Base-by-base conservation (phyloP, 176 grass and related monocot genomes). In the Ensete ventricosum region DNA sequence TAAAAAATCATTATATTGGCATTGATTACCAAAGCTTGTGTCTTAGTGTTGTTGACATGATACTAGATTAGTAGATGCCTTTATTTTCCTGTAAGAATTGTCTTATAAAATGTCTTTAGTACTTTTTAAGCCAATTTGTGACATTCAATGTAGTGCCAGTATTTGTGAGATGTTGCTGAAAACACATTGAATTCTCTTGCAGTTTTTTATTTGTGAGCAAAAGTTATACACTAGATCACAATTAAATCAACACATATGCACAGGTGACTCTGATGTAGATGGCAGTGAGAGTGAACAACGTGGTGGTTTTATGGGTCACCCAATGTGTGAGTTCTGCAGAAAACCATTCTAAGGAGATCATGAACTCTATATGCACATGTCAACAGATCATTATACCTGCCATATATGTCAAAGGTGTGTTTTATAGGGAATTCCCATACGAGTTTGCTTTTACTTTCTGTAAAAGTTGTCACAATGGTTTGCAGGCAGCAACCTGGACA, bases 131-230 rank as follows among this genome's bases (percentile, higher is more conserved):
- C 16, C 9, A 60, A n/a, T 60, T 60, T 60, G 17, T 7, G 1
- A 3, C 7, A 2, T 5, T 21, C 57, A 43, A 43, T 21, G 17
- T 20, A 7, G 12, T 60, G 57, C 14, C 57, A 60, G 17, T 60
- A n/a, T 20, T 50, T 43, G 34, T 43, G 48, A 50, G 4, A 19
- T 3, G 2, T 70, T 70, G 3, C 8, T 70, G 34, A 70, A 51
- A 13, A 11, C 8, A 16, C 8, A 50, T 49, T 20, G 34, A 10
- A 52, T 34, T 11, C 20, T 70, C 25, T 29, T 5, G 43, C 66
- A 96, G 92, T 84, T 99, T 53, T 99, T 99, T 75, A 99, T 94
- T 78, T 99, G 88, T 72, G 95, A 99, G 73, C 95, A 99, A 53
- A 99, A 99, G 78, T 82, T 99, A 75, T 94, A 99, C 81, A 86